Evolutionary conservation across 441 rosid species (phyloP).

Genomic region (Adansonia rubrostipa): DNA sequence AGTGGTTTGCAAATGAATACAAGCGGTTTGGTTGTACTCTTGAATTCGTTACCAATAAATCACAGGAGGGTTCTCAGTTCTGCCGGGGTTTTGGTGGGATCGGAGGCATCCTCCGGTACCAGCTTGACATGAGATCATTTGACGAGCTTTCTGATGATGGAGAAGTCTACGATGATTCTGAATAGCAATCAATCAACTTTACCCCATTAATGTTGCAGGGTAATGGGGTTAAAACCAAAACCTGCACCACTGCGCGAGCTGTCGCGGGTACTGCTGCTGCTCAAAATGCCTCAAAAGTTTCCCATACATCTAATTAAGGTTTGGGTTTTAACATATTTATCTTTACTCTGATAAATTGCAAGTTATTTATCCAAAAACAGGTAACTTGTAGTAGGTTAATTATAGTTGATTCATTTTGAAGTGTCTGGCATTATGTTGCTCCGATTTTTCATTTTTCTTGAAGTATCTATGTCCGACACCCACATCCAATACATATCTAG

Average conservation of each 20-base stretch:
- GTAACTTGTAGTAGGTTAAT: neutral
- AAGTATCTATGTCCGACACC: no score
- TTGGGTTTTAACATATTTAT: neutral
- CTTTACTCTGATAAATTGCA: neutral
- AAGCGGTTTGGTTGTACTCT: slow-evolving; percentile 77
- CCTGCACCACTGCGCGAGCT: neutral
- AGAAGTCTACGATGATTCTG: neutral
- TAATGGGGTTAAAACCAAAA: neutral
- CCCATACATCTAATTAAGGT: neutral
- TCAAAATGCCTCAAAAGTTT: neutral
- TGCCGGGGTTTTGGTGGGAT: slow-evolving; percentile 92
- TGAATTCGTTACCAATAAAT: slow-evolving; percentile 83
- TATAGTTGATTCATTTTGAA: neutral
- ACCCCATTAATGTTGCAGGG: neutral
- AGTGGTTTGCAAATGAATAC: slow-evolving; percentile 92
- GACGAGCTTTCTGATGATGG: slow-evolving; percentile 8
- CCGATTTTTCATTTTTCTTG: no score
- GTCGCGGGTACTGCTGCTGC: neutral
- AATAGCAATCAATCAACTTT: slow-evolving; percentile 5
- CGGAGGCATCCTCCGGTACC: slow-evolving; percentile 83
- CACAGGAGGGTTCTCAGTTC: slow-evolving; percentile 88
- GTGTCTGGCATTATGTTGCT: neutral
- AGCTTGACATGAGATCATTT: slow-evolving; percentile 7
- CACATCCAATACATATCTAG: no score
- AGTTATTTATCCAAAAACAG: neutral